Evolutionary conservation across 495 filamentous ascomycete species (phyloP).

Genomic region (Monascus purpureus): DNA sequence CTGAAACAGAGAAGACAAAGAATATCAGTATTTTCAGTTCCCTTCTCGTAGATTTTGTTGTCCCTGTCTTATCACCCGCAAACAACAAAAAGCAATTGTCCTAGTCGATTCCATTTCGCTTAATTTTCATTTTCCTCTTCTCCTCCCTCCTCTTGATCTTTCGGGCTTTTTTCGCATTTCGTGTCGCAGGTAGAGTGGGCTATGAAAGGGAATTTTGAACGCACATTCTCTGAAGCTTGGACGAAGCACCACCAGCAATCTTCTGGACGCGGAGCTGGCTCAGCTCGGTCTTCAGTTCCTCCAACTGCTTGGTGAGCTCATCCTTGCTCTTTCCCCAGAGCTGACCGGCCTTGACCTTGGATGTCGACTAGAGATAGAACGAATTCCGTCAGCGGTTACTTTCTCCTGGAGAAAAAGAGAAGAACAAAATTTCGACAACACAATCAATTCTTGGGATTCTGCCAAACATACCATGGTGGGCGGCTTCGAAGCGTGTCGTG

Average conservation of each 20-base stretch:
- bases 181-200: not conserved
- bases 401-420: not conserved
- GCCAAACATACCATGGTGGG: slow-evolving; percentile 34
- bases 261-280: slow-evolving; percentile 91
- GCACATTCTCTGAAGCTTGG: slow-evolving; percentile 97
- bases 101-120: not conserved
- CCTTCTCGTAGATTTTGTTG: not conserved
- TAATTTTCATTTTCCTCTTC: not conserved
- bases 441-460: not conserved
- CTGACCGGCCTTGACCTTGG: slow-evolving; percentile 85
- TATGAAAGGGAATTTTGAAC: slow-evolving; percentile 14
- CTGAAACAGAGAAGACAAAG: slow-evolving; percentile 29
- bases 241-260: slow-evolving; percentile 79
- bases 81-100: too few relatives aligned
- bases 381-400: slow-evolving; percentile 10
- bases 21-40: not conserved
- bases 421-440: slow-evolving; percentile 6
- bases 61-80: too few relatives aligned
- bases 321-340: slow-evolving; percentile 99
- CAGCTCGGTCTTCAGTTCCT: slow-evolving; percentile 88
- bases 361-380: slow-evolving; percentile 47
- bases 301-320: slow-evolving; percentile 85
- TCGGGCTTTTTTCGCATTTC: not conserved
- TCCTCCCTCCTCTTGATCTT: not conserved
- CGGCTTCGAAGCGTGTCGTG: slow-evolving; percentile 30